phyloP scores from a whole-genome alignment of 768 basidiomycete species.

The Podaxis carcinomalis region DNA sequence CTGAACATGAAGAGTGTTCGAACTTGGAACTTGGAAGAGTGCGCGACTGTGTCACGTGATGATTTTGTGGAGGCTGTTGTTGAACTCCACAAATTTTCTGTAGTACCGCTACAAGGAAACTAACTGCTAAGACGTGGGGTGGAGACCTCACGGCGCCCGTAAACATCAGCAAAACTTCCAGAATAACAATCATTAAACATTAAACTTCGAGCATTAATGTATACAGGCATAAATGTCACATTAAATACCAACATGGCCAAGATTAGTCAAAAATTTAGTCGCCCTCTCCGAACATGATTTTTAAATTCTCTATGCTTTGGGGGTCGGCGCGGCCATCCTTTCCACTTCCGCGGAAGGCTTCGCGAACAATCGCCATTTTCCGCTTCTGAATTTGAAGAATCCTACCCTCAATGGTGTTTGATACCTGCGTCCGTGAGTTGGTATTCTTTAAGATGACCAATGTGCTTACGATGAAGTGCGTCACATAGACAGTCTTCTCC shows the following conservation, averaged over 20 bases:
- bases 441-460: background rate
- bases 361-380: conserved; percentile 83
- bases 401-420: conserved; percentile 73
- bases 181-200: no score
- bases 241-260: background rate
- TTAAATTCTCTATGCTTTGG: conserved; percentile 78
- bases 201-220: background rate
- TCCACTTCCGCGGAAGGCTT: conserved; percentile 65
- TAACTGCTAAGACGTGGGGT: no score
- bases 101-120: no score
- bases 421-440: conserved; percentile 37
- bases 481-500: conserved; percentile 77
- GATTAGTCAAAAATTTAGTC: conserved; percentile 10
- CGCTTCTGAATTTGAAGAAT: conserved; percentile 81
- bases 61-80: no score
- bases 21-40: no score
- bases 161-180: no score
- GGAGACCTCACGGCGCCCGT: no score
- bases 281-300: conserved; percentile 68
- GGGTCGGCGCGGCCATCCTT: conserved; percentile 44
- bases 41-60: no score
- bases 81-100: no score
- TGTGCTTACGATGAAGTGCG: conserved; percentile 70
- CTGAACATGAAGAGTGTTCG: background rate
- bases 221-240: background rate